These are phyloP conservation scores for Prosopis cineraria DNA, from an alignment of 306 rosid genomes.

Conservation along the genomic window DNA sequence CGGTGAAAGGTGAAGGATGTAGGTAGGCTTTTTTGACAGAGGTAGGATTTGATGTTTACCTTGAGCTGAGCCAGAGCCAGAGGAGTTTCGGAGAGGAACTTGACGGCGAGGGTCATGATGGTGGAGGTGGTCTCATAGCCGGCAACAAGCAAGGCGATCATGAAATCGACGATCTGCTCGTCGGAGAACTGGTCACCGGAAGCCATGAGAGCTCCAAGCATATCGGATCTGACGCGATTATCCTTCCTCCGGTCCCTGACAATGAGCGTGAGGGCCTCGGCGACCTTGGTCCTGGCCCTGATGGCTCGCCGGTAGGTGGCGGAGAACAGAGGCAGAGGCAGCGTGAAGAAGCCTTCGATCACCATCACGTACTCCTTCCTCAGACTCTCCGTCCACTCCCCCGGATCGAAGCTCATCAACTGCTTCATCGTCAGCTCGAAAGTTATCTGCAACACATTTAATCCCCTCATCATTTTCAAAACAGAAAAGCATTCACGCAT, in stretches of 20 bases:
- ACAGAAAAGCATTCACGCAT: background rate
- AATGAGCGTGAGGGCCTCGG: slow-evolving; percentile 73
- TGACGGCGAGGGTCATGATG: slow-evolving; percentile 91
- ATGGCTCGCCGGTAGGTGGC: slow-evolving; percentile 87
- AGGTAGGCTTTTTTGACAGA: background rate
- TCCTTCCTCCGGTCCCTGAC: slow-evolving; percentile 74
- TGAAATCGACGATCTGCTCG: slow-evolving; percentile 84
- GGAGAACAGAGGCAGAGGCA: slow-evolving; percentile 81
- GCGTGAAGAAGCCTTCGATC: slow-evolving; percentile 89
- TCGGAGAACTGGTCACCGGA: slow-evolving; percentile 76
- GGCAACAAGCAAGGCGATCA: slow-evolving; percentile 86
- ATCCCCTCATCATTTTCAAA: background rate
- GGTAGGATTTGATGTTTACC: slow-evolving; percentile 42
- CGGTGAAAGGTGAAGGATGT: background rate
- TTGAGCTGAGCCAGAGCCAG: slow-evolving; percentile 84
- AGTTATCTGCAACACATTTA: slow-evolving; percentile 65
- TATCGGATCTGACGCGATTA: slow-evolving; percentile 47
- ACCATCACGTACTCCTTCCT: slow-evolving; percentile 85
- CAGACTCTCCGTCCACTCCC: slow-evolving; percentile 82
- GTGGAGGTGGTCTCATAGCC: slow-evolving; percentile 98
- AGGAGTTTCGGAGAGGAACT: slow-evolving; percentile 93
- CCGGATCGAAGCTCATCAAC: slow-evolving; percentile 93
- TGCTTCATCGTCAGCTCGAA: slow-evolving; percentile 97
- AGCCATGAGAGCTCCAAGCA: slow-evolving; percentile 80
- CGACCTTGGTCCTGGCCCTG: slow-evolving; percentile 85